Conservation (phyloP, 2,329 filamentous ascomycete genomes). For the Cryphonectria radicalis region DNA sequence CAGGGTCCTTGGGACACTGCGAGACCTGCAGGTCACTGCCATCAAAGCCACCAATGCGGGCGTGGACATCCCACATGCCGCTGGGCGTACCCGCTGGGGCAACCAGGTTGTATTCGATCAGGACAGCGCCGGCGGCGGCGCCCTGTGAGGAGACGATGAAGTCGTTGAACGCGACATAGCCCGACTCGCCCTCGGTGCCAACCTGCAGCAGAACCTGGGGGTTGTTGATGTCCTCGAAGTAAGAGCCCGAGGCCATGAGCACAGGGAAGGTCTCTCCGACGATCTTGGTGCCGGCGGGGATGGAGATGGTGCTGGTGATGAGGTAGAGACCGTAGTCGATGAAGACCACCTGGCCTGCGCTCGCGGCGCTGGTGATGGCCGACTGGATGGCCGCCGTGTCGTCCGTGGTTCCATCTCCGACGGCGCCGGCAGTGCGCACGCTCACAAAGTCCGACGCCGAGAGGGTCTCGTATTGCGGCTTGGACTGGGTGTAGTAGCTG, state of each 20-base stretch:
- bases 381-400: conserved; percentile 63
- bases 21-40: conserved; percentile 70
- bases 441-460: conserved; percentile 62
- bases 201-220: conserved; percentile 68
- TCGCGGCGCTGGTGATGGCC: conserved; percentile 56
- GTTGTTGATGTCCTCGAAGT: conserved; percentile 60
- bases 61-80: conserved; percentile 76
- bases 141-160: conserved; percentile 73
- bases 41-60: conserved; percentile 71
- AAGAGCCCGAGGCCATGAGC: conserved; percentile 58
- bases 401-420: conserved; percentile 60
- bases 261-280: conserved; percentile 61
- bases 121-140: conserved; percentile 66
- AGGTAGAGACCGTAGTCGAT: conserved; percentile 62
- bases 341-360: conserved; percentile 55
- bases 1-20: conserved; percentile 63
- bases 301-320: conserved; percentile 50
- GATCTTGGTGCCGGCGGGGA: conserved; percentile 53
- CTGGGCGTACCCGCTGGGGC: conserved; percentile 43
- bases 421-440: conserved; percentile 39
- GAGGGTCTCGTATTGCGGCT: conserved; percentile 71
- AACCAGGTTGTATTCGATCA: conserved; percentile 74
- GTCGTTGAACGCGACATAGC: conserved; percentile 71
- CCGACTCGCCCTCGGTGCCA: conserved; percentile 62
- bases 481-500: conserved; percentile 65